These are phyloP conservation scores for Chaetothyriales sp. DNA, from an alignment of 2,329 filamentous ascomycete genomes.

Conservation along the genomic window DNA sequence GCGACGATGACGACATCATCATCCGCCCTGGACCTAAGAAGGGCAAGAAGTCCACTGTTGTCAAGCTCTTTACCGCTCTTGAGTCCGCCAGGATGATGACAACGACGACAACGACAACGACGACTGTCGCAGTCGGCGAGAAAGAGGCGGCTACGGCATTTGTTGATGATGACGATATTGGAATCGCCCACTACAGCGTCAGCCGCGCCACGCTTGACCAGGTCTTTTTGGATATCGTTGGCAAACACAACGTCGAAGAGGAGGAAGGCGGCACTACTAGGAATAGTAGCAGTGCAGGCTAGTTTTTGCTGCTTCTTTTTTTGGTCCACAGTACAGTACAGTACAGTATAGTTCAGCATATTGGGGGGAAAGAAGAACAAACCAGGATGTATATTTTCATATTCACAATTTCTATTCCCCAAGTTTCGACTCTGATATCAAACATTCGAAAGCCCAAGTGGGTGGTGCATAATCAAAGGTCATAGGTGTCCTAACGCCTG, in stretches of 20 bases:
- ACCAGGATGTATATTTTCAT: too few relatives aligned
- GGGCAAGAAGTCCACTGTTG: slow-evolving; percentile 3
- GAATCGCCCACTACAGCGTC: slow-evolving; percentile 74
- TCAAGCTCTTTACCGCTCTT: neutral
- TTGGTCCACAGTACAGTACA: too few relatives aligned
- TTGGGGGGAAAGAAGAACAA: too few relatives aligned
- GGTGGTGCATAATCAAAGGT: too few relatives aligned
- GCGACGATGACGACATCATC: slow-evolving; percentile 1
- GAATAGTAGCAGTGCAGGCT: neutral
- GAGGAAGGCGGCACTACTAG: slow-evolving; percentile 30
- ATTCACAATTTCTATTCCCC: too few relatives aligned
- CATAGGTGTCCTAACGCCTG: too few relatives aligned
- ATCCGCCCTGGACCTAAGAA: too few relatives aligned
- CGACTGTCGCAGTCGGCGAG: slow-evolving; percentile 1
- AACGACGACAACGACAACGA: neutral
- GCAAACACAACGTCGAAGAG: slow-evolving; percentile 61
- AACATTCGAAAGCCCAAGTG: too few relatives aligned
- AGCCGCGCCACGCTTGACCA: slow-evolving; percentile 78
- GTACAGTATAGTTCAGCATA: too few relatives aligned
- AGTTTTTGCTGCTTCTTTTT: too few relatives aligned
- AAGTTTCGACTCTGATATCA: too few relatives aligned
- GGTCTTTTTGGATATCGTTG: slow-evolving; percentile 76
- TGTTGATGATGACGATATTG: slow-evolving; percentile 39
- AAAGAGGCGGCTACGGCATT: slow-evolving; percentile 14
- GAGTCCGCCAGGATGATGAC: neutral